Evolutionary conservation across 352 stramenopile species (phyloP).

Genomic region (Phytopythium helicoides): DNA sequence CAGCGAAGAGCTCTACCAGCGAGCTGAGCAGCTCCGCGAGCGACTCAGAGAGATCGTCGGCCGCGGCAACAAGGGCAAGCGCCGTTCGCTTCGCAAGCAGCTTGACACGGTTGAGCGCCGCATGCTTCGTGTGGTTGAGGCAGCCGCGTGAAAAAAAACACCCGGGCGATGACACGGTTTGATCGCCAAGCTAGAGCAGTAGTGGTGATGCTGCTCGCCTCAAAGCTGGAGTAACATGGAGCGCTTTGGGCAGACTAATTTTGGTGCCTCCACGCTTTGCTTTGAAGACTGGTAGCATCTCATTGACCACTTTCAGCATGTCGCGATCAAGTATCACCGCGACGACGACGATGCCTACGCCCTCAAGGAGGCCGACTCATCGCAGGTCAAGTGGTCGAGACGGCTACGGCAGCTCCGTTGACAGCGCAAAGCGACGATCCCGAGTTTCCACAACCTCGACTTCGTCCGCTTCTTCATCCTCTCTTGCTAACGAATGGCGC

Average conservation of each 20-base stretch:
- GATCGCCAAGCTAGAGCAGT: too few species aligned
- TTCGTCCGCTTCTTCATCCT: constrained; percentile 11
- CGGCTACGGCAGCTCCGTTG: not conserved
- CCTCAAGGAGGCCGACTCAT: not conserved
- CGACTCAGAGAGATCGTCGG: constrained; percentile 34
- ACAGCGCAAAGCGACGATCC: not conserved
- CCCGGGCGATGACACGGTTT: too few species aligned
- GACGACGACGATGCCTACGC: not conserved
- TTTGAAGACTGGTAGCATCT: too few species aligned
- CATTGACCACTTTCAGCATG: not conserved
- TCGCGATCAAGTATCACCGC: not conserved
- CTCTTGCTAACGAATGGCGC: constrained; percentile 54
- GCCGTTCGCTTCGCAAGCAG: constrained; percentile 79
- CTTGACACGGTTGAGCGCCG: constrained; percentile 60
- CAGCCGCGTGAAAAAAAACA: not conserved
- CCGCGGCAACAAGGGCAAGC: constrained; percentile 56
- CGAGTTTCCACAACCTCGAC: constrained; percentile 3
- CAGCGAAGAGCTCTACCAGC: constrained; percentile 32
- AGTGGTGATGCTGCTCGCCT: too few species aligned
- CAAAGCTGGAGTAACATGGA: too few species aligned
- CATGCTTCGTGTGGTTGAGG: constrained; percentile 28
- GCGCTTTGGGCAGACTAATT: too few species aligned
- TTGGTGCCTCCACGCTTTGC: too few species aligned
- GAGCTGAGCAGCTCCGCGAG: constrained; percentile 24
- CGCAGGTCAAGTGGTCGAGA: not conserved